Evolutionary conservation across 129 eudicot species (phyloP).

Genomic region (Chrysanthemum lavandulifolium): DNA sequence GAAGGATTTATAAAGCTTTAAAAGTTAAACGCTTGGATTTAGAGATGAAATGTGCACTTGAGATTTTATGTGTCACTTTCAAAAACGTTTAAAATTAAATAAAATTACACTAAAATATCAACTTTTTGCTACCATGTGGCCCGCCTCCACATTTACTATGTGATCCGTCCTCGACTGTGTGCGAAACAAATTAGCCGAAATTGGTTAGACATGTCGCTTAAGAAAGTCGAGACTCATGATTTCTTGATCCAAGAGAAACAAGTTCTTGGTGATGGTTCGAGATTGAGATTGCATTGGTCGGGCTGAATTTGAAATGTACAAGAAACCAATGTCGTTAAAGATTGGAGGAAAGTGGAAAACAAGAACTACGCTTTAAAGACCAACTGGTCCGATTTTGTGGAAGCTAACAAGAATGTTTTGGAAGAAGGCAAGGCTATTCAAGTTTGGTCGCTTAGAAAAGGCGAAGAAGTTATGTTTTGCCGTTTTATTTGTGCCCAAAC

Average conservation of each 20-base stretch:
- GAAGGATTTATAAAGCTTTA: no score
- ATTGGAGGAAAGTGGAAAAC: neutral
- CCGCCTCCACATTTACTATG: no score
- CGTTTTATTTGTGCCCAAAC: neutral
- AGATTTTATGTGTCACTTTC: no score
- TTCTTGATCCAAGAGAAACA: constrained; percentile 14
- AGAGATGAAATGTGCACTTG: no score
- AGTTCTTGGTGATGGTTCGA: neutral
- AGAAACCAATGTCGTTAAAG: neutral
- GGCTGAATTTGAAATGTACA: neutral
- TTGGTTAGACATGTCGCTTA: constrained; percentile 17
- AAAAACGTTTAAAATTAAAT: no score
- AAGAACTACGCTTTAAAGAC: neutral
- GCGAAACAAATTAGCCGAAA: neutral
- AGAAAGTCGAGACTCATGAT: neutral
- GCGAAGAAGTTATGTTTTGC: neutral
- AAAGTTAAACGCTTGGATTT: no score
- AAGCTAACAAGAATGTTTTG: neutral
- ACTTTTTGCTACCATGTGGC: no score
- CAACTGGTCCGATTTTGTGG: constrained; percentile 15
- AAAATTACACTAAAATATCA: no score
- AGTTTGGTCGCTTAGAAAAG: constrained; percentile 14
- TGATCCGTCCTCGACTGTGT: no score
- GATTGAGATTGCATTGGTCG: constrained; percentile 3
- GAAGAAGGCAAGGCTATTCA: neutral